A percentile compares a stretch with the other conserved stretches of the same genome.
phyloP scores from a whole-genome alignment of 306 rosid species.

The Nissolia schottii region DNA sequence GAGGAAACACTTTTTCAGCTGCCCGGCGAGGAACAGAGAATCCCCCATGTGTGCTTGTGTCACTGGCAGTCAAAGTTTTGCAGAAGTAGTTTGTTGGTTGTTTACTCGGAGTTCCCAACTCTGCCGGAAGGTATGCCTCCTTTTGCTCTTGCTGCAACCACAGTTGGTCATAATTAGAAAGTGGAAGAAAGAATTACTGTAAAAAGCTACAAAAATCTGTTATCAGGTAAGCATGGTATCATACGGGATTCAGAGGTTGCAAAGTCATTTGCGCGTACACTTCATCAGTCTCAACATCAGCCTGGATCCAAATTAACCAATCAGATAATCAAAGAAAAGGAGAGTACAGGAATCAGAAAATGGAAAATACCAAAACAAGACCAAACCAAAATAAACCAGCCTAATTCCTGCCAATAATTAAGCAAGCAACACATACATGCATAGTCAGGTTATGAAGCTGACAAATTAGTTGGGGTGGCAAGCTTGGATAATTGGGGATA shows the following conservation, averaged over 20 bases:
- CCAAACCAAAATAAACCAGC: slow-evolving; percentile 16
- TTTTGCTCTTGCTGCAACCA: slow-evolving; percentile 87
- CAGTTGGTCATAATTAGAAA: slow-evolving; percentile 14
- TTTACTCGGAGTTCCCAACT: slow-evolving; percentile 80
- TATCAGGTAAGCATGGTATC: slow-evolving; percentile 7
- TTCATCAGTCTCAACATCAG: slow-evolving; percentile 85
- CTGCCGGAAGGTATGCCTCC: slow-evolving; percentile 86
- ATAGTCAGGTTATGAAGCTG: slow-evolving; percentile 96
- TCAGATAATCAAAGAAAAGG: slow-evolving; percentile 5
- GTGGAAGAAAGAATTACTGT: neutral
- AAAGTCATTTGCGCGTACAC: slow-evolving; percentile 96
- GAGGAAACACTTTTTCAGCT: slow-evolving; percentile 98
- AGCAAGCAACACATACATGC: slow-evolving; percentile 61
- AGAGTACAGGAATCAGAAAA: slow-evolving; percentile 4
- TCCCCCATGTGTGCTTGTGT: slow-evolving; percentile 98
- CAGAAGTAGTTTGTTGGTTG: slow-evolving; percentile 96
- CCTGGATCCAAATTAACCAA: slow-evolving; percentile 46
- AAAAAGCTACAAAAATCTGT: slow-evolving; percentile 10
- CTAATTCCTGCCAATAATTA: neutral
- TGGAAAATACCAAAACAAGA: neutral
- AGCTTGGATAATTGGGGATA: slow-evolving; percentile 89
- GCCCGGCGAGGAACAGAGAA: slow-evolving; percentile 99
- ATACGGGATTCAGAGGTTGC: slow-evolving; percentile 85
- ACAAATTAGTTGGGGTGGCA: slow-evolving; percentile 92
- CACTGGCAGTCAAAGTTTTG: slow-evolving; percentile 97